phyloP scores from a whole-genome alignment of 345 rosid species.

The Mangifera indica region DNA sequence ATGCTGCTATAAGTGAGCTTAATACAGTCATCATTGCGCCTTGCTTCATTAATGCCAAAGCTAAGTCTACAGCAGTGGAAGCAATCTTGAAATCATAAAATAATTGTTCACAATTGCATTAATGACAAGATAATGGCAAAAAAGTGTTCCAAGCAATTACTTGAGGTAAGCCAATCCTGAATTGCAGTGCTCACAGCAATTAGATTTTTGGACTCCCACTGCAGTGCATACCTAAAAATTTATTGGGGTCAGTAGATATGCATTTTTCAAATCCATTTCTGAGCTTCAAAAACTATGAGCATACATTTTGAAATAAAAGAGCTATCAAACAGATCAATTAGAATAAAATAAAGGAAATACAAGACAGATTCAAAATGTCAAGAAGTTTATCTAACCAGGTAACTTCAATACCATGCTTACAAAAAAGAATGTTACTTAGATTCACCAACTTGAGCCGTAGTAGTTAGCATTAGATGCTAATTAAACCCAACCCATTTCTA shows the following conservation, averaged over 20 bases:
- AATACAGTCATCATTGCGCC: conserved; percentile 98
- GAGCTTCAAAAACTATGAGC: conserved; percentile 1
- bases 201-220: conserved; percentile 90
- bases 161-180: conserved; percentile 98
- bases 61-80: conserved; percentile 51
- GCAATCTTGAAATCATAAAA: conserved; percentile 17
- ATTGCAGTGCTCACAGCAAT: conserved; percentile 94
- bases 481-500: neutral
- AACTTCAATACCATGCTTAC: neutral
- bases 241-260: conserved; percentile 1
- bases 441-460: neutral
- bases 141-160: conserved; percentile 50
- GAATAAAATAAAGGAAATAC: neutral
- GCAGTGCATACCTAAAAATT: conserved; percentile 68
- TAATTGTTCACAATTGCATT: neutral
- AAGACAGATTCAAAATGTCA: neutral
- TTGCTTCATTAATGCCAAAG: conserved; percentile 81
- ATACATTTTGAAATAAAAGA: neutral
- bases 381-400: neutral
- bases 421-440: neutral
- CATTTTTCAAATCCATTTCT: conserved; percentile 6
- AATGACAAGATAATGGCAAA: conserved; percentile 15
- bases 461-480: neutral
- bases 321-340: neutral
- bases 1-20: conserved; percentile 69